Base-by-base conservation (phyloP, 371 early-diverging fungal species). In the Umbelopsis sp. region DNA sequence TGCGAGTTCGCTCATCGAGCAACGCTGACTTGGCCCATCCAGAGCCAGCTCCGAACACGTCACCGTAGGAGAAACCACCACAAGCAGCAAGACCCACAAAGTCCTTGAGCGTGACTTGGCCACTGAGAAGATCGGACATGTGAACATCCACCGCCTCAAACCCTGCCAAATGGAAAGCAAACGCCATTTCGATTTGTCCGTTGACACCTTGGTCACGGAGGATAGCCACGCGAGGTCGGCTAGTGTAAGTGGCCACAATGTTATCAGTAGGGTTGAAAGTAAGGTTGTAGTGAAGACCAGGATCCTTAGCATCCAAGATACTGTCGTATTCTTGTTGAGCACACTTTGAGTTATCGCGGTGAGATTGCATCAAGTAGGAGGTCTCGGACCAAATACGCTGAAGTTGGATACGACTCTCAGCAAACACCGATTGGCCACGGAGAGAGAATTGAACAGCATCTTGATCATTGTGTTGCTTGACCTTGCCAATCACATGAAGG, bases 51-150 rank as follows among this genome's bases (percentile, higher is more conserved):
- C 99, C 99, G 14, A 98, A 80, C 0, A 97, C 98, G 80, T 98
- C 99, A 75, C 99, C 99, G 76, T 98, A 98, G 0, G 94, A 92
- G 89, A 98, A 98, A 10, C 99, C 99, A 77, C 99, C 99, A 70
- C 97, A 96, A 18, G 94, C 93, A 24, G 94, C 98, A 50, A 98
- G 79, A 29, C 98, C 99, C 53, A 86, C 83, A 77, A 96, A 97
- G 48, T 80, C 87, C 65, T 76, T 78, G 22, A 97, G 79, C 0
- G 86, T 74, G 9, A 89, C 88, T 70, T 85, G 80, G n/a, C 92
- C 92, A 25, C 82, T 70, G 46, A 97, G 74, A 50, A 98, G 82
- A 72, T 98, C 98, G 8, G 95, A 92, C 98, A 98, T 98, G 79
- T 98, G 99, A 3, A 98, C 96, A 80, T 98, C 98, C 2, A 97